These are phyloP conservation scores for Rhizomucor pusillus DNA, from an alignment of 371 early-diverging fungal species.

Conservation along the genomic window DNA sequence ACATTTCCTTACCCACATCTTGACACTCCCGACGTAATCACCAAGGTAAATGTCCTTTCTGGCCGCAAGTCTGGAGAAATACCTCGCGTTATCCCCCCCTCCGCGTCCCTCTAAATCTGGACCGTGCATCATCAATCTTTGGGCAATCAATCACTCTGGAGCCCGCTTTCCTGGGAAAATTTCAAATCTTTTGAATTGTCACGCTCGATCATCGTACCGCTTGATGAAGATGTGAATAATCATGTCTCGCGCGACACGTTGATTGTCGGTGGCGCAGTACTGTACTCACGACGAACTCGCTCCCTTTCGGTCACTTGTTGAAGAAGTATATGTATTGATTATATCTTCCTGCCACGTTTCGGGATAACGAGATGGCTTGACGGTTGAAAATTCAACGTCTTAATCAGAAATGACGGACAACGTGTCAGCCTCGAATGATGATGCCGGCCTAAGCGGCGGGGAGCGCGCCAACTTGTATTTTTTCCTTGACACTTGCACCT, in stretches of 20 bases:
- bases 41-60: constrained; percentile 4
- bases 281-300: neutral
- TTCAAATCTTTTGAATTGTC: neutral
- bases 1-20: too few relatives aligned
- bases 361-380: neutral
- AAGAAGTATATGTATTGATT: neutral
- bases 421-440: neutral
- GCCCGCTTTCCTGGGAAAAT: neutral
- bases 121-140: neutral
- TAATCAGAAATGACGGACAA: too few relatives aligned
- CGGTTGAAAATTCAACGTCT: neutral
- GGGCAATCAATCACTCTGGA: neutral
- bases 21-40: neutral
- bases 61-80: constrained; percentile 2
- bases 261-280: neutral
- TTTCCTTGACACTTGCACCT: neutral
- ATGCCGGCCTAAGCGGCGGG: neutral
- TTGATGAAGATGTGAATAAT: neutral
- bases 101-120: neutral
- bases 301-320: neutral
- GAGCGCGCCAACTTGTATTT: constrained; percentile 1
- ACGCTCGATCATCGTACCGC: neutral
- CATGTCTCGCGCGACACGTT: neutral
- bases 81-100: neutral
- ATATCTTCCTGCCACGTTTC: neutral